Evolutionary conservation across 257 asterid species (phyloP), one percentile per base, ranked within the genome.

Genomic region (Anisodus tanguticus): DNA sequence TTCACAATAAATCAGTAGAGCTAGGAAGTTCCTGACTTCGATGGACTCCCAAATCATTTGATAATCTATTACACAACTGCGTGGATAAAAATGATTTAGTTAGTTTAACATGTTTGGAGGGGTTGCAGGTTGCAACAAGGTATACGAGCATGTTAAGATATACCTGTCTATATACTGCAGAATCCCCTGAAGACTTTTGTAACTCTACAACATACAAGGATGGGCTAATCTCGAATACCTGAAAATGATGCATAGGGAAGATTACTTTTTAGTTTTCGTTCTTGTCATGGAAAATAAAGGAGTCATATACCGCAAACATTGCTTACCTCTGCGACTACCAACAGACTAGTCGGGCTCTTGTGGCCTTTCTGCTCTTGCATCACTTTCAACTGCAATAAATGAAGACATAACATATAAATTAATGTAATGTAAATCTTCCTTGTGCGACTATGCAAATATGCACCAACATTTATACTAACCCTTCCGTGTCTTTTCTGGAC

Each of bases 141-240:
- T 49, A 83, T 26, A 68, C 6, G 53, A 62, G 49, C 43, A 11
- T 19, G 17, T 66, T 84, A 6, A 39, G 26, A 11, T 9, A 13
- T 89, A 94, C 98, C 98, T 94, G 91, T 91, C 97, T 93, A 89
- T 97, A 97, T 82, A 86, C 84, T 71, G 83, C 47, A 26, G 95
- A 86, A 88, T 94, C 98, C 53, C 99, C 99, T 15, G 83, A 82
- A 41, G 91, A 89, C 88, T 97, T 97, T 70, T 89, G 89, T 85
- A 97, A 79, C 90, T 97, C 99, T 51, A 97, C 99, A 45, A 92
- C 97, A 85, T 92, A 90, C 88, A 92, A 58, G 47, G 98, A 91
- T 83, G 95, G 94, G 85, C 96, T 92, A 69, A 97, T 88, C 92
- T 97, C 99, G 57, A 93, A 93, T 74, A 97, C 94, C 99, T 95